Percentiles rank a stretch among this genome's conserved stretches.
These are phyloP conservation scores for Trametes pubescens DNA, from an alignment of 1,284 basidiomycete species.

Conservation along the genomic window DNA sequence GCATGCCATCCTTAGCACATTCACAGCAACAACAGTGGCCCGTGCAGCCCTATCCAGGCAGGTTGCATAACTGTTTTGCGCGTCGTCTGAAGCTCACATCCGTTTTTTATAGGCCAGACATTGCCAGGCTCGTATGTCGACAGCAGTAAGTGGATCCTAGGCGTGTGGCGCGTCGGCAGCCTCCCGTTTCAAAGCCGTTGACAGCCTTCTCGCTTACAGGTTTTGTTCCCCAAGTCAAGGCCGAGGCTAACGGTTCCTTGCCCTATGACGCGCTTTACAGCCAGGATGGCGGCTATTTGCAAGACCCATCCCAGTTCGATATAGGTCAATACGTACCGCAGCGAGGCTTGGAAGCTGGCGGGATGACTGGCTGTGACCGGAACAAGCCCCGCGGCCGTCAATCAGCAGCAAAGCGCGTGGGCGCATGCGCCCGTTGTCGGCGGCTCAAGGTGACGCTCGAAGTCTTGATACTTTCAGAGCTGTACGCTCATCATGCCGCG, in stretches of 20 bases:
- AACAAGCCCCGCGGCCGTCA: constrained; percentile 27
- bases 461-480: background rate
- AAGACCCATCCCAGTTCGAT: constrained; percentile 27
- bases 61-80: constrained; percentile 5
- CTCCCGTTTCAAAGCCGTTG: constrained; percentile 14
- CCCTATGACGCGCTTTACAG: constrained; percentile 23
- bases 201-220: constrained; percentile 17
- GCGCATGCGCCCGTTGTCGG: constrained; percentile 46
- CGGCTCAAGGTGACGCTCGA: constrained; percentile 40
- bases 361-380: constrained; percentile 21
- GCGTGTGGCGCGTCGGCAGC: constrained; percentile 4
- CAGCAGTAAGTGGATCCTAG: constrained; percentile 20
- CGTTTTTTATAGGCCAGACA: constrained; percentile 17
- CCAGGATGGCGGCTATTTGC: constrained; percentile 25
- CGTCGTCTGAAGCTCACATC: constrained; percentile 12
- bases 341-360: constrained; percentile 17
- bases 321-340: constrained; percentile 24
- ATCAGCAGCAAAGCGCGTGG: constrained; percentile 30
- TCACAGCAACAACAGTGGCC: constrained; percentile 26
- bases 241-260: constrained; percentile 23
- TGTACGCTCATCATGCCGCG: background rate
- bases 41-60: constrained; percentile 23
- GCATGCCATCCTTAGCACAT: constrained; percentile 11
- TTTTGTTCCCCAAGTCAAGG: constrained; percentile 28
- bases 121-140: constrained; percentile 29